Conservation (phyloP, 495 filamentous ascomycete genomes). For the Amniculicola lignicola region DNA sequence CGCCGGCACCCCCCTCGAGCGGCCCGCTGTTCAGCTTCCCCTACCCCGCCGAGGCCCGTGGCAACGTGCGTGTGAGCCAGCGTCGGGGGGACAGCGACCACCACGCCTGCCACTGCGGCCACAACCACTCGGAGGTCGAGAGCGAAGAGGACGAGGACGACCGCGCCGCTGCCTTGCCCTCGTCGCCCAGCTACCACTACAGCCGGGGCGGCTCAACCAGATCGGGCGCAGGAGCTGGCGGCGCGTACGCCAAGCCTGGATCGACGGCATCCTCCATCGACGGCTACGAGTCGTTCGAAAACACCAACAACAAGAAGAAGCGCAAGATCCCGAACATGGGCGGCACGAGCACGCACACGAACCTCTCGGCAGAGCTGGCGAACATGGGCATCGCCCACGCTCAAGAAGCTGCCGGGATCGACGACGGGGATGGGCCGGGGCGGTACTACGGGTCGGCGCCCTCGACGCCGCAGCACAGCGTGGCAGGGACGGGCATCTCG, state of each 20-base stretch:
- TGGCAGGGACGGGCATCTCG: slow-evolving; percentile 62
- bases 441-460: slow-evolving; percentile 58
- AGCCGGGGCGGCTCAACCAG: slow-evolving; percentile 5
- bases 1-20: slow-evolving; percentile 62
- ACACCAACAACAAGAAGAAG: slow-evolving; percentile 99
- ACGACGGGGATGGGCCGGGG: slow-evolving; percentile 45
- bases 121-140: slow-evolving; percentile 35
- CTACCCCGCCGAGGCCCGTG: slow-evolving; percentile 47
- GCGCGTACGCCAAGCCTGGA: slow-evolving; percentile 34
- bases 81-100: slow-evolving; percentile 38
- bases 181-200: slow-evolving; percentile 38
- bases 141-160: slow-evolving; percentile 39
- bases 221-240: neutral
- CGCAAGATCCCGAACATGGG: slow-evolving; percentile 93
- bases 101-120: slow-evolving; percentile 32
- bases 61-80: slow-evolving; percentile 28
- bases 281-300: slow-evolving; percentile 96
- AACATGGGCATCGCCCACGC: slow-evolving; percentile 58
- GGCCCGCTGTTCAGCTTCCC: slow-evolving; percentile 75
- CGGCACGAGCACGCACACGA: slow-evolving; percentile 57
- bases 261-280: slow-evolving; percentile 56
- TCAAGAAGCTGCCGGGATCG: slow-evolving; percentile 43
- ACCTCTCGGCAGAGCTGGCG: slow-evolving; percentile 60
- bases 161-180: slow-evolving; percentile 14
- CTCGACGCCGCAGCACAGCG: slow-evolving; percentile 44